Evolutionary conservation across 2,329 filamentous ascomycete species (phyloP), one percentile per base, ranked within the genome.

Genomic region (Xylariales sp.): DNA sequence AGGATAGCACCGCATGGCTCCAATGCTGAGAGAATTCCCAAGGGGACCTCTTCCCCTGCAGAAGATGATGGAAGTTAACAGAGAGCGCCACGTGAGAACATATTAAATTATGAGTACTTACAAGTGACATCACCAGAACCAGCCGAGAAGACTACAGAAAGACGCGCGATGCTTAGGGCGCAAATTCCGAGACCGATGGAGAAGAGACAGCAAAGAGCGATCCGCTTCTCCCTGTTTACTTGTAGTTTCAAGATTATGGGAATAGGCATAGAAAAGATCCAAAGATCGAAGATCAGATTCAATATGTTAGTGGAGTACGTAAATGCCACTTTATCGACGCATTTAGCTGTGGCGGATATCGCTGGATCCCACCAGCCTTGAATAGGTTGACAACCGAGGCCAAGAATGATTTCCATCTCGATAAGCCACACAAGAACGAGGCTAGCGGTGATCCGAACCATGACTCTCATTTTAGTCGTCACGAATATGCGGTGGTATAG

Each of bases 201-300:
- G 58, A 76, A 76, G 34, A 76, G 62, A 48, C 70, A 70, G 58
- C 69, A 72, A 1, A 76, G 66, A 3, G 69, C 69, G 16, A 76
- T 57, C 34, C 70, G 72, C 52, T 71, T 74, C 32, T 66, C 68
- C 32, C 39, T 49, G 7, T 63, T 71, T 7, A 72, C 70, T 18
- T 75, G 64, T 4, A 76, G 52, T 0, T 68, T 53, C 9, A 73
- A 48, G 8, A 76, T 73, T 28, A 75, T 67, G 3, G 75, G 75
- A 28, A 76, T 73, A 4, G 75, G 75, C 71, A 76, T 74, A 28
- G 65, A 34, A 46, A 76, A 75, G 23, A 76, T 75, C 72, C 72
- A 76, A 18, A 76, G 9, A 57, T 76, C 74, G n/a, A 70, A 68
- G 16, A 73, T 49, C 8, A 76, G 66, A 61, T 76, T 76, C 48